Base-by-base conservation (phyloP, 352 stramenopile species). In the Phytophthora hybrid region DNA sequence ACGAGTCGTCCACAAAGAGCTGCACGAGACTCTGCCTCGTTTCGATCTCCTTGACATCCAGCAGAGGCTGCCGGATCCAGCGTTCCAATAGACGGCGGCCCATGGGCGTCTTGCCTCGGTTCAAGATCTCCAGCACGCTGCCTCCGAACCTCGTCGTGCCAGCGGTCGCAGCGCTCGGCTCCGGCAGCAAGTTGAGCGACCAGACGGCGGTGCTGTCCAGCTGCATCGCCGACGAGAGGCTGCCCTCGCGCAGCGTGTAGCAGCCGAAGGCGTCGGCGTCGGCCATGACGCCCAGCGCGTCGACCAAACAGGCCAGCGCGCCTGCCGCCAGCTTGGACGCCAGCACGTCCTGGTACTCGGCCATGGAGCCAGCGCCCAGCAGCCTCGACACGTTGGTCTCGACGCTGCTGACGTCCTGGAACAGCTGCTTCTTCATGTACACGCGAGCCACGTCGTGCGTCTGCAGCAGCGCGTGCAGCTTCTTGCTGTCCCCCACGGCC, bases 1-100 rank as follows among this genome's bases (percentile, higher is more conserved):
- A 91, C 13, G 85, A 76, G 14, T 98, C 87, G 51, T 99, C 84
- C 16, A 99, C 87, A 74, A 99, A 97, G 23, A 92, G 76, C 47
- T 93, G 87, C 6, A 99, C 97, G 13, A 98, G 73, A 63, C 97
- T 88, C 68, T 99, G 96, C 32, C 98, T 90, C 29, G 76, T 76
- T 21, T 87, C 65, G 69, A 99, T 99, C 18, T 85, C 71, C 9
- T 79, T 68, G 1, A 97, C 73, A 66, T 99, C 83, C 0, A 98
- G 74, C 21, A 99, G 85, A 21, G 98, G 98, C 80, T 99, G 97
- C 53, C 97, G 86, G 57, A 99, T 93, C 98, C 98, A 99, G n/a
- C 96, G 85, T 78, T 99, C 92, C 26, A 99, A 84, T 23, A 98
- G 75, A 0, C 93, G 84, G 61, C 87, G 86, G 0, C 98, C 98